Base-by-base conservation (phyloP, 257 asterid genomes). In the Ehretia macrophylla region DNA sequence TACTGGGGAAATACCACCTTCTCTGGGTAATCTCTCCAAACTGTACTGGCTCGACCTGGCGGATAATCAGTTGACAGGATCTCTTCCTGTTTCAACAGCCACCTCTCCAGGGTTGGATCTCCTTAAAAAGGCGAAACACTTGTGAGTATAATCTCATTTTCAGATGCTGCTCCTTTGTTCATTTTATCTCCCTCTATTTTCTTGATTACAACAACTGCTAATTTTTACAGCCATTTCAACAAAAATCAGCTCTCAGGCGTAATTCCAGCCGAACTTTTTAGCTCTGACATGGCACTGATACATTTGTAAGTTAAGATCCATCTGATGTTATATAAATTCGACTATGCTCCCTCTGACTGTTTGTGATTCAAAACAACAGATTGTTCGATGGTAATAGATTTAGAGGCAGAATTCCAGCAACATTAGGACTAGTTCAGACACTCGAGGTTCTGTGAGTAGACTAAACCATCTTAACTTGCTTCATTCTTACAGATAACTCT, bases 11-110 rank as follows among this genome's bases (percentile, higher is more conserved):
- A 92, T 92, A 63, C 99, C 99, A 10, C 82, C 80, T n/a, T 79
- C 95, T 51, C 72, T 92, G 51, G 99, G 97, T 6, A 88, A 79
- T 70, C 95, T 92, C 58, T 78, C 85, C 17, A 82, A 86, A 72
- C 79, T 92, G 54, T 88, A 92, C 38, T 92, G 99, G 99, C 84
- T 92, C 40, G 99, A 92, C 59, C 71, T 92, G 59, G 95, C 99
- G 1, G 93, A 88, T 53, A 92, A 92, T 69, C 84, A 85, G 79
- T 68, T 92, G 79, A 79, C 67, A 14, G 99, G 99, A 67, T 61
- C 74, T 38, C 73, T 92, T 54, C 99, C 99, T 11, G 85, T 88
- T 68, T 90, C 97, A 14, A 71, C 90, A 9, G 16, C 60, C 49
- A 66, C 50, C 54, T 74, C 83, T 71, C 87, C 95, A 5, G 99